A percentile compares a stretch with the other conserved stretches of the same genome.
Conservation (phyloP, 1,284 basidiomycete genomes). For the Mycena sp. region DNA sequence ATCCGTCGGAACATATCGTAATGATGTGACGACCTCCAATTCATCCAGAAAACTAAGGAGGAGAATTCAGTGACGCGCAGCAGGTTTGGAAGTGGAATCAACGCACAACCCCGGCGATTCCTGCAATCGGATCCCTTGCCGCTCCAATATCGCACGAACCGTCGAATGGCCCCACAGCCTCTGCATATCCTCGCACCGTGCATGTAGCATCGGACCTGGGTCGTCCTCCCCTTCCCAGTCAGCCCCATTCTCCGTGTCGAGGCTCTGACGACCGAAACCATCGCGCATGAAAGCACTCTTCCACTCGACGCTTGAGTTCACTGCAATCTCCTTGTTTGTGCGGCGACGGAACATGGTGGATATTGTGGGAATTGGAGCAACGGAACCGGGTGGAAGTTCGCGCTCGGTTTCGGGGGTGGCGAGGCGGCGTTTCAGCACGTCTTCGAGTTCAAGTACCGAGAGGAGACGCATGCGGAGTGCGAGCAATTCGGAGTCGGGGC, state of each 20-base stretch:
- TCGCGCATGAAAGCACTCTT: constrained; percentile 21
- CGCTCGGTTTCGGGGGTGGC: constrained; percentile 40
- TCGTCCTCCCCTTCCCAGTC: constrained; percentile 56
- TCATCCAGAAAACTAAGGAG: constrained; percentile 60
- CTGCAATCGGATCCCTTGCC: constrained; percentile 60
- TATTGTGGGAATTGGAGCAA: neutral
- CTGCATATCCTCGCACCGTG: constrained; percentile 61
- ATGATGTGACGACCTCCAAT: constrained; percentile 79
- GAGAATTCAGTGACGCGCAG: no score
- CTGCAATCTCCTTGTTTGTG: constrained; percentile 21
- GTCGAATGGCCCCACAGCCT: constrained; percentile 64
- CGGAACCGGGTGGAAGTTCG: neutral
- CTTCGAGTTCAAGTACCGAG: constrained; percentile 70
- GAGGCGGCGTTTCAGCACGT: constrained; percentile 61
- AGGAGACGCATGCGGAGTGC: constrained; percentile 66
- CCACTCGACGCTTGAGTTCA: constrained; percentile 23
- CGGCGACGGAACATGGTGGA: neutral
- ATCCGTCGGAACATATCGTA: constrained; percentile 87
- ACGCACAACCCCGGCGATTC: constrained; percentile 72
- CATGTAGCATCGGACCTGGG: constrained; percentile 50
- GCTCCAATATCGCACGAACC: constrained; percentile 57
- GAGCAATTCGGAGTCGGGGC: constrained; percentile 58
- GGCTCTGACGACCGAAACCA: constrained; percentile 19
- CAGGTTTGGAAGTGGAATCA: neutral
- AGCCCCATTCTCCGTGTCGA: constrained; percentile 49